Evolutionary conservation across 305 asterid genomes (phyloP).

Genomic region (Coffea humblotiana): DNA sequence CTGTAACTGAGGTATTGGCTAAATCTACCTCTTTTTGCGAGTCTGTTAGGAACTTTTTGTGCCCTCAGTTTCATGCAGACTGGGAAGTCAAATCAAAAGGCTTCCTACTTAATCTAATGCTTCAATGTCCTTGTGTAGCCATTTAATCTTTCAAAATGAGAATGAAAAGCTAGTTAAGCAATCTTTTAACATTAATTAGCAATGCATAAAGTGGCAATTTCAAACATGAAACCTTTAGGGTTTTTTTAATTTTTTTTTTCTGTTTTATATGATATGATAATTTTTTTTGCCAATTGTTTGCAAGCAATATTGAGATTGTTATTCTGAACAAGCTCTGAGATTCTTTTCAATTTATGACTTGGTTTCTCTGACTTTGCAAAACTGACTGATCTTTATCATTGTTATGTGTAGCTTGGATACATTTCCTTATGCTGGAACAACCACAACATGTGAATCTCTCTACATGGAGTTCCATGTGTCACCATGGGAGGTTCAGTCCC

Average conservation of each 20-base stretch:
- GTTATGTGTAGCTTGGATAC: slow-evolving; percentile 78
- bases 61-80: neutral
- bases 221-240: neutral
- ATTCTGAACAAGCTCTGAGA: neutral
- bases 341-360: neutral
- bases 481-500: slow-evolving; percentile 92
- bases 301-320: neutral
- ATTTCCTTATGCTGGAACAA: slow-evolving; percentile 98
- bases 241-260: neutral
- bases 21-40: neutral
- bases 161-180: neutral
- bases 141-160: neutral
- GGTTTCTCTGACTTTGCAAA: slow-evolving; percentile 1
- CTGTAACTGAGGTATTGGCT: neutral
- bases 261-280: neutral
- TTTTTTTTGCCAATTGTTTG: neutral
- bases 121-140: neutral
- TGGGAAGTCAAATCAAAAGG: neutral
- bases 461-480: slow-evolving; percentile 98
- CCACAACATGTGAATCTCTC: slow-evolving; percentile 97
- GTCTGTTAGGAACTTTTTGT: neutral
- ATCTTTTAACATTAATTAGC: neutral
- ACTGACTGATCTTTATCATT: slow-evolving; percentile 2
- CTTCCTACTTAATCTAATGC: neutral
- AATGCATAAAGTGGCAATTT: neutral